A percentile compares a stretch with the other conserved stretches of the same genome.
Evolutionary conservation across 2,329 filamentous ascomycete species (phyloP).

Genomic region (Curvularia lunata): DNA sequence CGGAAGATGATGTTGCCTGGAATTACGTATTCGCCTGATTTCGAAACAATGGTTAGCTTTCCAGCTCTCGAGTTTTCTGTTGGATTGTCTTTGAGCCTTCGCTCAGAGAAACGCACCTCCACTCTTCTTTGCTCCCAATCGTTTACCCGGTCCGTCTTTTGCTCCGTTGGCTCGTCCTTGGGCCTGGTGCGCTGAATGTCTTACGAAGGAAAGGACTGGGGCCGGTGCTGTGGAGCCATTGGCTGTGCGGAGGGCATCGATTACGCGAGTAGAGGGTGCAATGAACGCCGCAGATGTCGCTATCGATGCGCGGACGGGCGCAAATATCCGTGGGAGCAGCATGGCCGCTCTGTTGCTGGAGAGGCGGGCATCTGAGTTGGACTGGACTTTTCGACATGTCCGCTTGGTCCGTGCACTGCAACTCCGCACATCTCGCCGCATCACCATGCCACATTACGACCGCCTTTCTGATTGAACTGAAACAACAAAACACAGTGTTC

Average conservation of each 20-base stretch:
- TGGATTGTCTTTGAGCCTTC: not conserved
- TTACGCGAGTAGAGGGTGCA: conserved; percentile 37
- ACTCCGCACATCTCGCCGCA: conserved; percentile 9
- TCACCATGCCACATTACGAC: not conserved
- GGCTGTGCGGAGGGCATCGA: conserved; percentile 42
- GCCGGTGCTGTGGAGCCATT: conserved; percentile 41
- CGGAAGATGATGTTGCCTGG: conserved; percentile 98
- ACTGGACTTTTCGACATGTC: conserved; percentile 37
- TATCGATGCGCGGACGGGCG: conserved; percentile 45
- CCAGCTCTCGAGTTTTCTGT: not conserved
- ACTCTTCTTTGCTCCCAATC: conserved; percentile 91
- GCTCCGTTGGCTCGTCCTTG: conserved; percentile 73
- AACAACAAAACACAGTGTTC: not conserved
- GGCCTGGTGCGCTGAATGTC: conserved; percentile 69
- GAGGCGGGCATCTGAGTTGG: conserved; percentile 14
- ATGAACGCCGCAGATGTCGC: conserved; percentile 28
- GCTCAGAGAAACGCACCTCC: conserved; percentile 64
- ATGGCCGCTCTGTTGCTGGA: conserved; percentile 39
- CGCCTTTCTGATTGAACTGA: not conserved
- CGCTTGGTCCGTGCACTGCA: conserved; percentile 18
- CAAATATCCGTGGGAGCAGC: conserved; percentile 50
- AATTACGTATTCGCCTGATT: conserved; percentile 84
- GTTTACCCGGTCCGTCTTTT: conserved; percentile 77
- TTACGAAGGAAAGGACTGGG: conserved; percentile 55
- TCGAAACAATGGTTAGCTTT: conserved; percentile 1